Evolutionary conservation across 2,329 filamentous ascomycete species (phyloP), one percentile per base, ranked within the genome.

Genomic region (Pseudovirgaria hyperparasitica): DNA sequence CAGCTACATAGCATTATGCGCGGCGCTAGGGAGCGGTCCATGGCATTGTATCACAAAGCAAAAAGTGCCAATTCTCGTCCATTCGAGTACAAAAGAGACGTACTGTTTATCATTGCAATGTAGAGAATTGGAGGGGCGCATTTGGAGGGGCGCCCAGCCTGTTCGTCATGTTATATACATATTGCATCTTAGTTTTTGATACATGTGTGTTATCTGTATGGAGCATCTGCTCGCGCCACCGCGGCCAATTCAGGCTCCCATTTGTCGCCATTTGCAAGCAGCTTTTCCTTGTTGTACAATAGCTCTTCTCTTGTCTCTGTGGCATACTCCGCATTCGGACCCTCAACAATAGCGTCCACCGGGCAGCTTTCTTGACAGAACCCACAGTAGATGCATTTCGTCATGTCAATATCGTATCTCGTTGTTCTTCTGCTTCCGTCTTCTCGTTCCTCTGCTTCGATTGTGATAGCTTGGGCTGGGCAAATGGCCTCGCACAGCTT

Each of bases 341-440:
- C 70, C 55, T 82, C 77, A 32, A 82, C 77, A 57, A 82, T 98
- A 33, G 90, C 90, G 61, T 98, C 90, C 29, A 98, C 90, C 23
- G 90, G 90, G 64, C 90, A 98, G 40, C 82, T 92, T 67, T 98
- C 90, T 66, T 94, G 87, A 72, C 90, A 96, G 65, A 92, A 92
- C 27, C 90, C 90, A 58, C 90, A 96, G 74, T 96, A 98, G 61
- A 98, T 98, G 66, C 90, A 98, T 71, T 98, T 98, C 50, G 90
- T 96, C 90, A 98, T 98, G 63, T 98, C 90, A 53, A 98, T 94
- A 57, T 98, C 90, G 63, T 98, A 98, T 54, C 87, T 76, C 33
- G 87, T 94, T 27, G 90, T 98, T 53, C 90, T 76, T 59, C 90
- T 76, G 50, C 82, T 92, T 38, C 90, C 90, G 49, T 98, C 90